Conservation (phyloP, 2,329 filamentous ascomycete species). For the Cadophora luteo-olivacea region DNA sequence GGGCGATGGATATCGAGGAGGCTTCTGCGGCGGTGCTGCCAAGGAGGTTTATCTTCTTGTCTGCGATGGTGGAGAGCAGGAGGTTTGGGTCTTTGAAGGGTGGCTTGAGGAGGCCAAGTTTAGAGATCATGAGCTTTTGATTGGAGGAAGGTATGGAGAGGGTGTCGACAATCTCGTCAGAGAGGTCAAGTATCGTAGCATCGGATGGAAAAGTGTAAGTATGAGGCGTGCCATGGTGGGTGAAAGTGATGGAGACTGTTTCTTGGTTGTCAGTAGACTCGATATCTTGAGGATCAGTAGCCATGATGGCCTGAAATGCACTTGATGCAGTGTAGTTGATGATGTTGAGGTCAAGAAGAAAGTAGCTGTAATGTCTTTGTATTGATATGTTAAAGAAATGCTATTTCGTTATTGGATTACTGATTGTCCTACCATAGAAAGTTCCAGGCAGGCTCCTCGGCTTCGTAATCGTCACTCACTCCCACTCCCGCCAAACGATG, state of each 20-base stretch:
- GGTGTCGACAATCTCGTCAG: slow-evolving; percentile 58
- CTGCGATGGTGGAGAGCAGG: slow-evolving; percentile 53
- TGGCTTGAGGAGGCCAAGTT: slow-evolving; percentile 67
- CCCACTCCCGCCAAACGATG: slow-evolving; percentile 11
- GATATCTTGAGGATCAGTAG: slow-evolving; percentile 30
- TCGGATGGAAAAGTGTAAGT: slow-evolving; percentile 52
- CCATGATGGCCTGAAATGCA: slow-evolving; percentile 25
- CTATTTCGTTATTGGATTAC: slow-evolving; percentile 9
- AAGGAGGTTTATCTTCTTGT: slow-evolving; percentile 70
- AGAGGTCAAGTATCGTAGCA: slow-evolving; percentile 64
- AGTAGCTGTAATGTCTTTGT: not conserved
- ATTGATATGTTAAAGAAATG: slow-evolving; percentile 15
- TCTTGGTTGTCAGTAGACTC: slow-evolving; percentile 39
- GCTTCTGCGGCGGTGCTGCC: slow-evolving; percentile 67
- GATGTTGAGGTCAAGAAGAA: not conserved
- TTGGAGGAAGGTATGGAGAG: slow-evolving; percentile 67
- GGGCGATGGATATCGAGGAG: slow-evolving; percentile 58
- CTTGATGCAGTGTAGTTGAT: not conserved
- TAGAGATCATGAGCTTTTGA: slow-evolving; percentile 73
- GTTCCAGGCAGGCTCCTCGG: slow-evolving; percentile 38
- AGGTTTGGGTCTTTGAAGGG: slow-evolving; percentile 66
- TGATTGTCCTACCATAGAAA: slow-evolving; percentile 30
- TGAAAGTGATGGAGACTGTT: slow-evolving; percentile 52
- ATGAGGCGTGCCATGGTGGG: slow-evolving; percentile 54
- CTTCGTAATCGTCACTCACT: slow-evolving; percentile 41